A percentile compares a stretch with the other conserved stretches of the same genome.
Evolutionary conservation across 306 rosid species (phyloP).

Genomic region (Rosa lucieae): DNA sequence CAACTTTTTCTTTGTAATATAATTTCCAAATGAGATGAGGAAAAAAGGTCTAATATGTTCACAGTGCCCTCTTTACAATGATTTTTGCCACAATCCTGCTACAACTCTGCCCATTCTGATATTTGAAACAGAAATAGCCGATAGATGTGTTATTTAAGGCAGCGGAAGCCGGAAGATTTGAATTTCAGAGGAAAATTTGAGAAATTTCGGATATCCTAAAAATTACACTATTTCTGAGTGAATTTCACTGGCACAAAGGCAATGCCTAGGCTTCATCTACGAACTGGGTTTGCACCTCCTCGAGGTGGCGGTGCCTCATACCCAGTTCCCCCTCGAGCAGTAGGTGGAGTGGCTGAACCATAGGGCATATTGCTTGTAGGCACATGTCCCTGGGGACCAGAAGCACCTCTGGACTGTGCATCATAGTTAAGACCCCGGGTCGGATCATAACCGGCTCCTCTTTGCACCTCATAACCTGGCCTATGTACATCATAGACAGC

Average conservation of each 20-base stretch:
- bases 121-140: neutral
- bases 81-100: neutral
- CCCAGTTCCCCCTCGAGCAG: conserved; percentile 45
- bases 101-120: neutral
- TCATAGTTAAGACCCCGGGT: conserved; percentile 58
- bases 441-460: conserved; percentile 52
- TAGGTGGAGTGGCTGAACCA: conserved; percentile 67
- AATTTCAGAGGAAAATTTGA: neutral
- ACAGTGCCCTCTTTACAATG: neutral
- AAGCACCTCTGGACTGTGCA: conserved; percentile 60
- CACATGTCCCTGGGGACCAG: conserved; percentile 57
- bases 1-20: neutral
- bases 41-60: neutral
- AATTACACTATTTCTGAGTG: neutral
- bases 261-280: conserved; percentile 51
- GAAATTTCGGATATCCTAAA: neutral
- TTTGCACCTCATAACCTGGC: conserved; percentile 51
- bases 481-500: conserved; percentile 56
- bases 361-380: conserved; percentile 49
- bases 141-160: neutral
- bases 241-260: neutral
- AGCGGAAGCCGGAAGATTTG: neutral
- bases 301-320: conserved; percentile 52
- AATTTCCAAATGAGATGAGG: neutral
- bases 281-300: conserved; percentile 63